Conservation (phyloP, 768 basidiomycete genomes). For the Cystofilobasidium macerans region DNA sequence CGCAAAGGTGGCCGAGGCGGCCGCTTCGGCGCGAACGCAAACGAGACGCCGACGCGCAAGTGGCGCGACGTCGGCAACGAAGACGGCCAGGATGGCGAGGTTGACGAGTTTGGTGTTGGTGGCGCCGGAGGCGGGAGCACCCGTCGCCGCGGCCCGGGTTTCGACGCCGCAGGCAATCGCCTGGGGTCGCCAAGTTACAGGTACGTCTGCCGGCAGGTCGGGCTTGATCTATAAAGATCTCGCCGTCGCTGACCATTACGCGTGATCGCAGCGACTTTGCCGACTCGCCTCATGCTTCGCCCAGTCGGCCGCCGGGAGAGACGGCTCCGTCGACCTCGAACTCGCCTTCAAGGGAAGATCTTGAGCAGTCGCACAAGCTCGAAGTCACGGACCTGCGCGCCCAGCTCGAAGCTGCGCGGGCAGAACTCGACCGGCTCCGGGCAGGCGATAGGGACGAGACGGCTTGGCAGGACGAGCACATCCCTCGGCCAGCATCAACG, state of each 20-base stretch:
- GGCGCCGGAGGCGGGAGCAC: conserved; percentile 32
- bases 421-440: conserved; percentile 33
- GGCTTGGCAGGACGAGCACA: conserved; percentile 16
- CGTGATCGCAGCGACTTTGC: conserved; percentile 34
- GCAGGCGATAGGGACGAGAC: conserved; percentile 15
- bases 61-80: conserved; percentile 27
- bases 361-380: conserved; percentile 35
- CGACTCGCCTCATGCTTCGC: conserved; percentile 35
- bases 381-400: conserved; percentile 30
- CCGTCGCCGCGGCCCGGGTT: conserved; percentile 35
- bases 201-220: neutral
- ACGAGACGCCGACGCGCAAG: conserved; percentile 18
- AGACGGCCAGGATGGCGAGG: conserved; percentile 36
- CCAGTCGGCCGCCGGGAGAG: neutral
- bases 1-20: conserved; percentile 19
- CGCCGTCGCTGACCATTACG: neutral
- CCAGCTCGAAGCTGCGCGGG: conserved; percentile 32
- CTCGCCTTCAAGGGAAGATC: conserved; percentile 29
- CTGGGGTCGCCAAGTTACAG: conserved; percentile 31
- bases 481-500: neutral
- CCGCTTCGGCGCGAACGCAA: neutral
- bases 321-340: neutral
- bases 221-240: too few species aligned
- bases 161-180: conserved; percentile 35
- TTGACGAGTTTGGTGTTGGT: conserved; percentile 40